Conservation (phyloP, 306 rosid species). For the Gleditsia sinensis region DNA sequence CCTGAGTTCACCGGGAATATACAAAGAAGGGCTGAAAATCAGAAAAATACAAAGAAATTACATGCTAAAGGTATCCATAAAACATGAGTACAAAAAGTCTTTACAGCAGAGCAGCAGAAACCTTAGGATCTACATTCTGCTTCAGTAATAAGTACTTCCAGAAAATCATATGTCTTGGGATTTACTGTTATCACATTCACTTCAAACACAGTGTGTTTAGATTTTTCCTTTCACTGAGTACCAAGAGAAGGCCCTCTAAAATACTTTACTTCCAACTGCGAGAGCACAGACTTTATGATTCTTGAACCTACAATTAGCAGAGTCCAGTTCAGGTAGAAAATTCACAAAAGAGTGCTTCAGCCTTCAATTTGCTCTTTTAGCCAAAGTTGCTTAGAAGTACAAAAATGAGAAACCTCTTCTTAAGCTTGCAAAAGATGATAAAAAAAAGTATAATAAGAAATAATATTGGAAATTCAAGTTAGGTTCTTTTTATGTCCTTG, state of each 20-base stretch:
- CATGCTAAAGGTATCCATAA: background rate
- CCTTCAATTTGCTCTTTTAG: background rate
- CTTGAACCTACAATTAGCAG: background rate
- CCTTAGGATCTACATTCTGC: constrained; percentile 4
- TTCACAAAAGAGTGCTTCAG: background rate
- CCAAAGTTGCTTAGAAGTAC: background rate
- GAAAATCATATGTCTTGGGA: background rate
- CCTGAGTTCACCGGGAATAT: background rate
- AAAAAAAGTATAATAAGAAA: too few species aligned
- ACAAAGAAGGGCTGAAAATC: background rate
- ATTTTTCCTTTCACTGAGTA: background rate
- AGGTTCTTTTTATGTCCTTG: too few species aligned
- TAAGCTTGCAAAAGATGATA: too few species aligned
- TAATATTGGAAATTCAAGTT: background rate
- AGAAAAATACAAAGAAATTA: background rate
- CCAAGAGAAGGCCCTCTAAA: constrained; percentile 1
- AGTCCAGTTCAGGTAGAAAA: too few species aligned
- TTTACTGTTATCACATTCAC: constrained; percentile 23
- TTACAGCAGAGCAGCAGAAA: constrained; percentile 6
- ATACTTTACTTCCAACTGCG: constrained; percentile 10
- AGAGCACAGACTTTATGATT: constrained; percentile 20
- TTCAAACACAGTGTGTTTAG: constrained; percentile 18
- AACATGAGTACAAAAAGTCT: background rate
- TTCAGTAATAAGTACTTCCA: background rate
- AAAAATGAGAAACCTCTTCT: background rate